Conservation (phyloP, 148 eudicot genomes). For the Fagopyrum tataricum region DNA sequence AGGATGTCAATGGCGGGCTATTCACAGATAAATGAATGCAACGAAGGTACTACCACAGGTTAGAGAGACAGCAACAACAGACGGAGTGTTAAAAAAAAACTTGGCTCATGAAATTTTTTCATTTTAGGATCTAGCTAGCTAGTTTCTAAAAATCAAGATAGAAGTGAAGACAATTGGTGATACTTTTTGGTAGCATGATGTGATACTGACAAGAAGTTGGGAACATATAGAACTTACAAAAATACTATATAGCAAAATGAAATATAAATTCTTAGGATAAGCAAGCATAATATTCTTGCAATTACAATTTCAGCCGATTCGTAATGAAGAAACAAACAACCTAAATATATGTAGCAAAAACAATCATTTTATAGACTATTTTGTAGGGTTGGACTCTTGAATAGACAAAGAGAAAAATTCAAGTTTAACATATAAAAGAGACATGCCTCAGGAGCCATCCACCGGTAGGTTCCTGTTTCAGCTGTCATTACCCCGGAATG, state of each 20-base stretch:
- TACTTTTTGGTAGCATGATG: not conserved
- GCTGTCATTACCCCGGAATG: slow-evolving; percentile 70
- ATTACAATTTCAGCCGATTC: not conserved
- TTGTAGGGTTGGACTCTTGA: not conserved
- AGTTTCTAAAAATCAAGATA: not conserved
- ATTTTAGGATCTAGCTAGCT: not conserved
- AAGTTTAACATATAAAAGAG: not conserved
- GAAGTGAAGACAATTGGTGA: not conserved
- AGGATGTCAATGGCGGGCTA: not conserved
- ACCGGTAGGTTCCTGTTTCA: slow-evolving; percentile 73
- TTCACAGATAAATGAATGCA: not conserved
- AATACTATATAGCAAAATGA: not conserved
- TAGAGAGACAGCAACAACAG: not conserved
- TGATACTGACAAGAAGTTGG: not conserved
- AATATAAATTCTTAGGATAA: not conserved
- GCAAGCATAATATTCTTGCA: not conserved
- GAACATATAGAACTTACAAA: not conserved
- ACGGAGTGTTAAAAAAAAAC: not conserved
- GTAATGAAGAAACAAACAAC: not conserved
- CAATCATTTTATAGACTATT: not conserved
- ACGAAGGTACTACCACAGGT: not conserved
- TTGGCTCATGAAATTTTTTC: not conserved
- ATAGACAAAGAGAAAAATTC: not conserved
- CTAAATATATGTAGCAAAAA: not conserved
- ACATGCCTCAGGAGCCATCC: slow-evolving; percentile 85